A percentile compares a stretch with the other conserved stretches of the same genome.
Conservation (phyloP, 805 yeast species). For the Starmerella lactis-condensi region DNA sequence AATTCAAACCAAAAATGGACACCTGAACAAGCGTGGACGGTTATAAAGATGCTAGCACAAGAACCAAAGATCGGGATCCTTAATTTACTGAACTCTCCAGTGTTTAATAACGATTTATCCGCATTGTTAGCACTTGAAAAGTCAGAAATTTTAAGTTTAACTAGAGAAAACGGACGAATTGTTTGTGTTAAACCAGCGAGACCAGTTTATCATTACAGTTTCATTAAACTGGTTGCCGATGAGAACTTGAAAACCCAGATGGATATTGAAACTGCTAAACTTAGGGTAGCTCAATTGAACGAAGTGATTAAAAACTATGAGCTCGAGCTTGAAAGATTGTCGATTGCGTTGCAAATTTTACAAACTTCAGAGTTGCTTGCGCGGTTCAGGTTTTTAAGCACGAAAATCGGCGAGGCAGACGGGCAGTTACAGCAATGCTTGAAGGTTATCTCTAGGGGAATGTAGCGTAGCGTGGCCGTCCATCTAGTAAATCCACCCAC, state of each 20-base stretch:
- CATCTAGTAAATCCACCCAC: no score
- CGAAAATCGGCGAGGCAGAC: no score
- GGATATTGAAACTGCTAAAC: conserved; percentile 42
- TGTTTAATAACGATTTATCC: no score
- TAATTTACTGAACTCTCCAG: no score
- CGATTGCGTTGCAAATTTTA: no score
- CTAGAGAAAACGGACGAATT: conserved; percentile 61
- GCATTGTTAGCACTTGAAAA: conserved; percentile 72
- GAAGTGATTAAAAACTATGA: conserved; percentile 47
- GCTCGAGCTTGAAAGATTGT: conserved; percentile 46
- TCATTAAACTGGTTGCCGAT: conserved; percentile 43
- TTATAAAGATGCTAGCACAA: conserved; percentile 45
- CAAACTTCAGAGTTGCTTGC: no score
- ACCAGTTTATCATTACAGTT: conserved; percentile 71
- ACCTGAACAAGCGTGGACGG: conserved; percentile 72
- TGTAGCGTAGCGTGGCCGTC: no score
- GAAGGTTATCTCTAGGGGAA: no score
- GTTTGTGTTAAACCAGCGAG: conserved; percentile 55
- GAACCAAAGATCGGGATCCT: background rate
- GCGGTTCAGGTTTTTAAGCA: no score
- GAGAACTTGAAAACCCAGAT: conserved; percentile 36
- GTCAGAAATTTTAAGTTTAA: conserved; percentile 51
- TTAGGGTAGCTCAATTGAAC: conserved; percentile 40
- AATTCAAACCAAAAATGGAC: conserved; percentile 33
- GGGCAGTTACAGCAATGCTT: no score